Conservation (phyloP, 1,284 basidiomycete genomes). For the Coniferiporia weirii region DNA sequence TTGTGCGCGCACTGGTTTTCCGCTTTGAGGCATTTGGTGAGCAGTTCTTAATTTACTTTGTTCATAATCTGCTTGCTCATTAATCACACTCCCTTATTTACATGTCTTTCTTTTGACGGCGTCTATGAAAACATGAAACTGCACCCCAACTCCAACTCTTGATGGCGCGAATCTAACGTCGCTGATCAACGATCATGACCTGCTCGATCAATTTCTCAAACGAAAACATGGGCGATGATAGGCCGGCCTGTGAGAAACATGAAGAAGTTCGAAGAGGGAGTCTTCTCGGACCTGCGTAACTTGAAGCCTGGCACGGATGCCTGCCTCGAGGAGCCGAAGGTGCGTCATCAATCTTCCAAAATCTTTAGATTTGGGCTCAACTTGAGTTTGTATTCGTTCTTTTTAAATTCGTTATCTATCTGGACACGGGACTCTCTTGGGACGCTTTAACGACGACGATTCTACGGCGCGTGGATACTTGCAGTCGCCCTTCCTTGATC, state of each 20-base stretch:
- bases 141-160: not conserved
- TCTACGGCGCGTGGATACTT: too few relatives aligned
- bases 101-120: not conserved
- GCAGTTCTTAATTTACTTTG: not conserved
- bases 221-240: not conserved
- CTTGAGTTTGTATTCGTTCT: not conserved
- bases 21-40: conserved; percentile 78
- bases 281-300: conserved; percentile 87
- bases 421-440: too few relatives aligned
- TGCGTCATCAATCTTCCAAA: conserved; percentile 26
- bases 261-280: conserved; percentile 92
- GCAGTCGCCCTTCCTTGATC: conserved; percentile 86
- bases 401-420: too few relatives aligned
- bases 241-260: conserved; percentile 71
- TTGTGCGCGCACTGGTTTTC: conserved; percentile 42
- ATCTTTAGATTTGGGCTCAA: not conserved
- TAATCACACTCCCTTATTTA: conserved; percentile 21
- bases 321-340: conserved; percentile 89
- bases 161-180: conserved; percentile 1
- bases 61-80: conserved; percentile 26
- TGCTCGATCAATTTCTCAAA: not conserved
- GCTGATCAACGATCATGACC: not conserved
- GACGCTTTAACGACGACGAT: not conserved
- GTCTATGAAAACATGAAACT: not conserved
- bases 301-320: conserved; percentile 89